A percentile compares a stretch with the other conserved stretches of the same genome.
Evolutionary conservation across 345 rosid genomes (phyloP).

Genomic region (Isatis tinctoria): DNA sequence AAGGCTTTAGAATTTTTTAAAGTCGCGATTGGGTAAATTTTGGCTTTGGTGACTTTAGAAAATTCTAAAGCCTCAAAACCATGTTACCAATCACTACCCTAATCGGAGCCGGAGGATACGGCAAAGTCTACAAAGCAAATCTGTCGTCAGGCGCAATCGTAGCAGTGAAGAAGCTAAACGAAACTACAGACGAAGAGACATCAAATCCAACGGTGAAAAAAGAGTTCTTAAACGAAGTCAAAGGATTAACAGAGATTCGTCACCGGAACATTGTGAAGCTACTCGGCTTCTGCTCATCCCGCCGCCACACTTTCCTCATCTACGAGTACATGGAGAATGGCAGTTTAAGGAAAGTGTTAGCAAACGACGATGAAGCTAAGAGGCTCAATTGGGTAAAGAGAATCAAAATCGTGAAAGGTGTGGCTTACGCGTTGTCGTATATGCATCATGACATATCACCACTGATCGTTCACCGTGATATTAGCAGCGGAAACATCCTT

Average conservation of each 20-base stretch:
- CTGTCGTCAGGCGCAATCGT: background rate
- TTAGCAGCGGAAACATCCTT: constrained; percentile 32
- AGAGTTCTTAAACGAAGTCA: constrained; percentile 32
- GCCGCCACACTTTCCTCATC: constrained; percentile 13
- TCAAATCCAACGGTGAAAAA: background rate
- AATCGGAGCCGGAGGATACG: constrained; percentile 19
- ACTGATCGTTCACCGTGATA: constrained; percentile 32
- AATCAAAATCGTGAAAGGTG: constrained; percentile 19
- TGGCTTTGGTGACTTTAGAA: too few relatives aligned
- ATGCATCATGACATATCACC: constrained; percentile 36
- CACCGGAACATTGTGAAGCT: constrained; percentile 39
- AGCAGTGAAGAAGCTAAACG: constrained; percentile 33
- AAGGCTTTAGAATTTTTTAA: too few relatives aligned
- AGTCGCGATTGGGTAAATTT: too few relatives aligned
- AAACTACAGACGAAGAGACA: background rate
- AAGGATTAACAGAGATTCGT: constrained; percentile 23
- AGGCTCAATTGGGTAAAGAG: constrained; percentile 12
- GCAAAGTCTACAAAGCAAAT: constrained; percentile 37
- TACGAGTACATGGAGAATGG: constrained; percentile 34
- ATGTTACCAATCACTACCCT: too few relatives aligned
- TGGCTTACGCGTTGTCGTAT: constrained; percentile 37
- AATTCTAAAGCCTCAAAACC: too few relatives aligned
- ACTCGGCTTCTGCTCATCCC: constrained; percentile 27
- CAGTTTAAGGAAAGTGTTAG: constrained; percentile 19
- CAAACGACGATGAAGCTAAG: background rate